Evolutionary conservation across 2,329 filamentous ascomycete genomes (phyloP), one percentile per base, ranked within the genome.

Genomic region (Dactylellina sp.): DNA sequence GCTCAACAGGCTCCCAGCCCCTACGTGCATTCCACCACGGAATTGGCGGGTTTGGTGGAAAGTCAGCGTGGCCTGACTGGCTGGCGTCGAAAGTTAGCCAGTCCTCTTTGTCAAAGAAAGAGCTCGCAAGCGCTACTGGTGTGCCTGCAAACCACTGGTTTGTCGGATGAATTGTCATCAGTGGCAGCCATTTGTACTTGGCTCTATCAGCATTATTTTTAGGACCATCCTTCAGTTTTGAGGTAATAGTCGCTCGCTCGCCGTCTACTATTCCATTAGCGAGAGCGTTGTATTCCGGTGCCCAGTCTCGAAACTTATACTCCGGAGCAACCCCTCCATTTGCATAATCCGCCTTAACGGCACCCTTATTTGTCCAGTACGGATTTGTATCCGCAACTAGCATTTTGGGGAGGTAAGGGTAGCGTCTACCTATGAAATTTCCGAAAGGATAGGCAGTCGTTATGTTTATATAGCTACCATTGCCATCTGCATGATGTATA

Each of bases 171-270:
- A 78, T 77, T 5, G 72, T 77, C 32, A 77, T 76, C 5, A 78
- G 24, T 2, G 75, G 76, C 16, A 60, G 32, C 47, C 52, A 28
- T 35, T 46, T 32, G 22, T 39, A 53, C 53, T 39, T 61, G 18
- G 50, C 50, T 22, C 35, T 68, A 14, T 56, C 37, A 5, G 50
- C 46, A 32, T 56, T 56, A 32, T 55, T 50, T 14, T 46, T 20
- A 40, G n/a, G 20, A 2, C 59, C 40, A 39, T 16, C 14, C 39
- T 16, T 25, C 7, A 57, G n/a, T 16, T 57, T 57, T 25, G 53
- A 44, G 9, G 53, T 57, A 16, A 57, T 24, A n/a, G 53, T 57
- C 7, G 7, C 18, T 1, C 85, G 85, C 49, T 83, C 18, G 2
- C 77, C 76, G 1, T 37, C 63, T 28, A 76, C 53, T 39, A 77